phyloP scores from a whole-genome alignment of 257 asterid genomes.

The Ocimum tenuiflorum region DNA sequence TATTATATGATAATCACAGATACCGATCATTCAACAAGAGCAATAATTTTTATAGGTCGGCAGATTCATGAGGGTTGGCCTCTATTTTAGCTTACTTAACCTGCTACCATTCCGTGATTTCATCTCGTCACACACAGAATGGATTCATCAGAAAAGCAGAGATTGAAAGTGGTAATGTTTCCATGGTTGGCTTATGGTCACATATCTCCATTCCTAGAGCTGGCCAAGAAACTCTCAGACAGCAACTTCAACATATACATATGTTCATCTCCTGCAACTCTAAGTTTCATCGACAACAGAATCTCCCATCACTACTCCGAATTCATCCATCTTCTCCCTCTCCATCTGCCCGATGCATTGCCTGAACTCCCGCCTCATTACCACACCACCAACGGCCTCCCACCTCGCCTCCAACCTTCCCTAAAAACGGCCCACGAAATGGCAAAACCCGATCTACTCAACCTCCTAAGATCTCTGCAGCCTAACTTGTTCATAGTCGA shows the following conservation, averaged over 20 bases:
- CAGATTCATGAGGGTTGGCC: too few relatives aligned
- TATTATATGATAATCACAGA: too few relatives aligned
- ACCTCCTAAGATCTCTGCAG: background rate
- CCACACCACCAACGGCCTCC: background rate
- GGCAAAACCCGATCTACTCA: background rate
- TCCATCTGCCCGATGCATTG: background rate
- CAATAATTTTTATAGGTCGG: too few relatives aligned
- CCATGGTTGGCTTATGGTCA: conserved; percentile 10
- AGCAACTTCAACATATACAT: background rate
- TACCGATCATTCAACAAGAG: too few relatives aligned
- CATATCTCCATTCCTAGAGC: conserved; percentile 4
- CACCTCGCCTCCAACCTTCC: background rate
- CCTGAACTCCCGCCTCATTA: background rate
- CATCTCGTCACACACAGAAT: too few relatives aligned
- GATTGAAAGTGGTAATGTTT: background rate
- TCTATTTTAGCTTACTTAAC: too few relatives aligned
- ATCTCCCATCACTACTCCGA: background rate
- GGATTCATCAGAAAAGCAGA: background rate
- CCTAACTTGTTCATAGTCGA: background rate
- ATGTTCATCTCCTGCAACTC: background rate
- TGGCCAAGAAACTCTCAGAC: background rate
- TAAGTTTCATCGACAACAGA: background rate
- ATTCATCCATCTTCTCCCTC: background rate
- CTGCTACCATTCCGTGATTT: too few relatives aligned
- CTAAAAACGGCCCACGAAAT: background rate